Conservation (phyloP, 1,284 basidiomycete species). For the Grifola frondosa region DNA sequence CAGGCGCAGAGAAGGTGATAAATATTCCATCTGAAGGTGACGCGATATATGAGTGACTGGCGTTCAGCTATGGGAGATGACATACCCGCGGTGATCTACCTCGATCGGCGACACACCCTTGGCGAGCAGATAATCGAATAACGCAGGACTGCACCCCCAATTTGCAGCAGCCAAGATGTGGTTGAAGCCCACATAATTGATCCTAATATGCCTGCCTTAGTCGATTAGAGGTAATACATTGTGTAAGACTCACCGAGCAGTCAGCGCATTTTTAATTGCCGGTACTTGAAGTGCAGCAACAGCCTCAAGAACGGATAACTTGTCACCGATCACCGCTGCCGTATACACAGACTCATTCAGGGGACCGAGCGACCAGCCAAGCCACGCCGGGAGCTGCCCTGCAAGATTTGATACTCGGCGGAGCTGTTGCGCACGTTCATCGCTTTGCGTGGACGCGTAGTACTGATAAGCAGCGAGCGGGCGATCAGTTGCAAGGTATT, state of each 20-base stretch:
- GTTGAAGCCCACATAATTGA: conserved; percentile 48
- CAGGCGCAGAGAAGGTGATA: conserved; percentile 45
- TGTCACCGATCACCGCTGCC: conserved; percentile 38
- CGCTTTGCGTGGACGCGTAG: conserved; percentile 43
- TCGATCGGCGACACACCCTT: conserved; percentile 46
- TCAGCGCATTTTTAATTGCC: conserved; percentile 39
- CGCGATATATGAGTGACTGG: neutral
- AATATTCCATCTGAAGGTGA: conserved; percentile 47
- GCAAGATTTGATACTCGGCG: conserved; percentile 38
- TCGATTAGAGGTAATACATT: neutral
- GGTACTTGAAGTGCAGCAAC: conserved; percentile 41
- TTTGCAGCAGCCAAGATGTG: conserved; percentile 42
- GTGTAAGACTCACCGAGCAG: conserved; percentile 37
- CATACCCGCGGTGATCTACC: conserved; percentile 45
- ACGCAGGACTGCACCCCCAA: conserved; percentile 25
- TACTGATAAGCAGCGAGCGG: conserved; percentile 39
- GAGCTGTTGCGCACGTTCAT: conserved; percentile 39
- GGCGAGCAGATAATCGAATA: conserved; percentile 51
- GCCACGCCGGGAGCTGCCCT: conserved; percentile 40
- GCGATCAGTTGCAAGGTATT: conserved; percentile 43
- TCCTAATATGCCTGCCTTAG: conserved; percentile 25
- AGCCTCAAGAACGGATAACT: conserved; percentile 40
- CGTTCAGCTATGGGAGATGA: no score
- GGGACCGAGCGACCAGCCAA: conserved; percentile 47
- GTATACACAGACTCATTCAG: conserved; percentile 51